Evolutionary conservation across 1,284 basidiomycete genomes (phyloP).

Genomic region (Boletus hoseneyae): DNA sequence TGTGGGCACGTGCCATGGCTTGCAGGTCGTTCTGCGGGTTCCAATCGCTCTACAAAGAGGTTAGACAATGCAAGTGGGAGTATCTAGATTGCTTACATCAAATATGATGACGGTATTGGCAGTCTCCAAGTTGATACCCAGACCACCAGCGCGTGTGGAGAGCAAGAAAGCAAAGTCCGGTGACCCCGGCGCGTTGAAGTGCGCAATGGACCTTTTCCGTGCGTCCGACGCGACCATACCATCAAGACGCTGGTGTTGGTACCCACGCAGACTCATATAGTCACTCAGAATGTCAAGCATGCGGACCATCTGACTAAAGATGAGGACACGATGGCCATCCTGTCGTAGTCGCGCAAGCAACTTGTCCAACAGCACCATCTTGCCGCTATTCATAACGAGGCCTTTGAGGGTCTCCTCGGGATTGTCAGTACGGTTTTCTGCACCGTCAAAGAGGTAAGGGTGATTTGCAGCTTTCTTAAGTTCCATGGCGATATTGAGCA

Average conservation of each 20-base stretch:
- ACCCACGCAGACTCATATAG: constrained; percentile 89
- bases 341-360: constrained; percentile 85
- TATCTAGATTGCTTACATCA: constrained; percentile 62
- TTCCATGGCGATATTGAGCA: constrained; percentile 96
- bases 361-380: constrained; percentile 96
- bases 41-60: constrained; percentile 72
- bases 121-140: constrained; percentile 98
- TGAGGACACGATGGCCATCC: constrained; percentile 94
- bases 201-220: constrained; percentile 91
- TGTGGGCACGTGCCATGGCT: constrained; percentile 97
- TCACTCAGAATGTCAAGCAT: constrained; percentile 99
- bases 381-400: constrained; percentile 97
- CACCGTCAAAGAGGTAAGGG: constrained; percentile 96
- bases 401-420: constrained; percentile 90
- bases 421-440: constrained; percentile 74
- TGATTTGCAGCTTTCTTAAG: constrained; percentile 98
- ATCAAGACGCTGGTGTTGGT: constrained; percentile 95
- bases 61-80: constrained; percentile 19
- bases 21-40: constrained; percentile 99
- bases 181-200: constrained; percentile 93
- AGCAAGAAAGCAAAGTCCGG: constrained; percentile 97
- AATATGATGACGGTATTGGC: constrained; percentile 99
- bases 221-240: constrained; percentile 93
- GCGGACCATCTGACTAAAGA: constrained; percentile 99
- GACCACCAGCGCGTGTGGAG: constrained; percentile 94